phyloP scores from a whole-genome alignment of 169 alveolate species.

The Plasmodium gonderi region DNA sequence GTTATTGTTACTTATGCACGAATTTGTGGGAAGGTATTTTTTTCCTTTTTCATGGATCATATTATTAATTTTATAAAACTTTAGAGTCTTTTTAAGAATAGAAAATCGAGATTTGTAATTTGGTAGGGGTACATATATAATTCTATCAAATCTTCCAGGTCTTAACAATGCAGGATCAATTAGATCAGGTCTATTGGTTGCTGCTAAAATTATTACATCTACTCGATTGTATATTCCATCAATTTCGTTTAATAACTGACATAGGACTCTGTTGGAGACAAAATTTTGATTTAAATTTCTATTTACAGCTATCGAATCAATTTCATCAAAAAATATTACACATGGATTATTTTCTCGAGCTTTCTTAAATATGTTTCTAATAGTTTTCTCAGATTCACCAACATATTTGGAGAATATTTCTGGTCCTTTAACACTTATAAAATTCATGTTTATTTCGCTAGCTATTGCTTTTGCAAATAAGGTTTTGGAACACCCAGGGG shows the following conservation, averaged over 20 bases:
- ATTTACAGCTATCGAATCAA: slow-evolving; percentile 93
- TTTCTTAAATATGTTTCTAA: slow-evolving; percentile 95
- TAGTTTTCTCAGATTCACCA: slow-evolving; percentile 98
- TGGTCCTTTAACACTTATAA: slow-evolving; percentile 99
- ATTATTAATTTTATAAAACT: slow-evolving; percentile 45
- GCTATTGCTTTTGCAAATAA: slow-evolving; percentile 99
- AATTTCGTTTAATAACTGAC: slow-evolving; percentile 98
- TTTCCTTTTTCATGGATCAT: neutral
- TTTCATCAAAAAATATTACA: slow-evolving; percentile 98
- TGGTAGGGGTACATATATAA: slow-evolving; percentile 98
- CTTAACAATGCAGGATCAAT: slow-evolving; percentile 97
- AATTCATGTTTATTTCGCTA: slow-evolving; percentile 97
- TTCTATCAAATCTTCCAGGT: slow-evolving; percentile 99
- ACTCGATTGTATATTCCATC: slow-evolving; percentile 95
- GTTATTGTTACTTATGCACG: neutral
- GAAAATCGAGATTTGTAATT: slow-evolving; percentile 93
- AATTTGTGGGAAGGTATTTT: neutral
- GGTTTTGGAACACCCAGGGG: slow-evolving; percentile 99
- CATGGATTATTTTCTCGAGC: slow-evolving; percentile 98
- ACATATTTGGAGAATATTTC: slow-evolving; percentile 99
- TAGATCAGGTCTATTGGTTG: slow-evolving; percentile 98
- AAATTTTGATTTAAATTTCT: slow-evolving; percentile 68
- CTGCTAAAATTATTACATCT: slow-evolving; percentile 97
- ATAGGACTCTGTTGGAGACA: slow-evolving; percentile 96
- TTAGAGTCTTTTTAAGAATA: slow-evolving; percentile 88